Evolutionary conservation across 1,284 basidiomycete species (phyloP), one percentile per base, ranked within the genome.

Genomic region (Tylopilus sp.): DNA sequence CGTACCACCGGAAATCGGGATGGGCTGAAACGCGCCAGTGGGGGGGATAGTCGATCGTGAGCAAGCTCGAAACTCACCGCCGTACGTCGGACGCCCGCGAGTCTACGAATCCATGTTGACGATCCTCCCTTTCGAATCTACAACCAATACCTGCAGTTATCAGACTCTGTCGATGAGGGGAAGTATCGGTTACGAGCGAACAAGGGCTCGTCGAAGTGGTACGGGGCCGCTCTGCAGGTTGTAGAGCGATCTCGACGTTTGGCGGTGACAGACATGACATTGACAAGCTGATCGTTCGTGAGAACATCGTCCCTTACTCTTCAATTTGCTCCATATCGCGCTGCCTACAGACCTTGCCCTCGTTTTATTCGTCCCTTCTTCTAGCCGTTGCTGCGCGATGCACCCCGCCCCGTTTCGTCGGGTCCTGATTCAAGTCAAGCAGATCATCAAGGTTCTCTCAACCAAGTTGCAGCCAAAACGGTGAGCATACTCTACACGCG

Each of bases 381-480:
- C 18, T 41, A 28, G 26, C 46, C 26, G 12, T 39, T 10, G 9
- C 9, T 26, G 21, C 29, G 40, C 41, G 43, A 63, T 63, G 64
- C 48, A 41, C 23, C 39, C 39, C 21, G 5, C 46, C 4, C 18
- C 39, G 40, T 40, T 36, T 28, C 45, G 38, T 41, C 35, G 49
- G 8, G 50, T 64, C 51, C 45, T 64, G 44, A 39, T 51, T 10
- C 40, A 48, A 35, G 51, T 65, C 51, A 48, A 41, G 36, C 52
- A 49, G 21, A 23, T 49, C 19, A 16, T 65, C 7, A 49, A 44
- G 37, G 15, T 44, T 1, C 15, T 63, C 18, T 48, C 61, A 7
- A 18, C 47, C 6, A 63, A 31, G 35, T 19, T 65, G 18, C 56
- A 49, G 6, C 26, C 57, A 36, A 55, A 35, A 46, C 46, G 41